phyloP scores from a whole-genome alignment of 192 early-diverging fungal species.

The Backusella sp. region DNA sequence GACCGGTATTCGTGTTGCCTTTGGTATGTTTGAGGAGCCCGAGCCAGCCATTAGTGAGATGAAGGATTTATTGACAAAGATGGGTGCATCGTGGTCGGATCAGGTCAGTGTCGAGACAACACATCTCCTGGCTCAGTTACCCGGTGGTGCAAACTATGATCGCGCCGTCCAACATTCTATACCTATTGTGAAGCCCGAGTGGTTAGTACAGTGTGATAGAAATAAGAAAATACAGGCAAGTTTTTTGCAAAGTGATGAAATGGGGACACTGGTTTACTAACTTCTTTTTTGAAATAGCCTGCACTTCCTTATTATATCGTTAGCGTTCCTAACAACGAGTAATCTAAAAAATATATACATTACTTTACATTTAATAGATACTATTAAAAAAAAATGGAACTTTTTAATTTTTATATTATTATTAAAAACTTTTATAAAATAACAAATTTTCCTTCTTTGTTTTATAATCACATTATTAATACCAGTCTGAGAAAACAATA shows the following conservation, averaged over 20 bases:
- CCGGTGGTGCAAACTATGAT: constrained; percentile 85
- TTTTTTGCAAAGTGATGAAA: not conserved
- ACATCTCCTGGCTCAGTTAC: constrained; percentile 85
- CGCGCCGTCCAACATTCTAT: constrained; percentile 87
- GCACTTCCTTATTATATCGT: constrained; percentile 59
- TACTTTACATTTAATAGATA: constrained; percentile 11
- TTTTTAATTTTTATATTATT: constrained; percentile 3
- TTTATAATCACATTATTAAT: not conserved
- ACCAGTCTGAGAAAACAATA: not conserved
- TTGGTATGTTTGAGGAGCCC: constrained; percentile 81
- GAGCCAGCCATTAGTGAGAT: constrained; percentile 73
- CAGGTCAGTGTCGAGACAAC: constrained; percentile 86
- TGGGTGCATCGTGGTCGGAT: constrained; percentile 88
- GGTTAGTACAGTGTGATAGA: constrained; percentile 88
- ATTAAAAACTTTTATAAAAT: not conserved
- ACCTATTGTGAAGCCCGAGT: constrained; percentile 94
- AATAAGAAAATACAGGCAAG: constrained; percentile 82
- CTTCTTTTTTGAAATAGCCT: constrained; percentile 23
- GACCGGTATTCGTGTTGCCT: constrained; percentile 94
- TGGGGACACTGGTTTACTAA: not conserved
- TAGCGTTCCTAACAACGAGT: constrained; percentile 30
- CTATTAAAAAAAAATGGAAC: not conserved
- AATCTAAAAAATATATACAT: not conserved
- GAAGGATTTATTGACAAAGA: constrained; percentile 71
- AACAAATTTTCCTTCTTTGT: no score